phyloP scores from a whole-genome alignment of 164 flowering plant species.

The Dillenia turbinata region DNA sequence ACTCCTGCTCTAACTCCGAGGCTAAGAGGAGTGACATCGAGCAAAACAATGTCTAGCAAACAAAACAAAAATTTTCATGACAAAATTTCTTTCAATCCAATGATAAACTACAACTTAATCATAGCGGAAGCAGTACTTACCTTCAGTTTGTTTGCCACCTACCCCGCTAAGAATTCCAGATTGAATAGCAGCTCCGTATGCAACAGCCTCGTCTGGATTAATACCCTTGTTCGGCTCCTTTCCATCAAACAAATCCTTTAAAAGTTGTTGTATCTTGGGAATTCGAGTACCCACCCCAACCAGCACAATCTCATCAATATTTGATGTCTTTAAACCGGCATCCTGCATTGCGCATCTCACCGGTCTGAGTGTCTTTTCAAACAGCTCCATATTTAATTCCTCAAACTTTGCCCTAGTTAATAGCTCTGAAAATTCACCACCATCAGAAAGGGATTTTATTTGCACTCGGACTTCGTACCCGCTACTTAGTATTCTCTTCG shows the following conservation, averaged over 20 bases:
- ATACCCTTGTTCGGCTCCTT: not conserved
- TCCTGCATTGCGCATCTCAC: no score
- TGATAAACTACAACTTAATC: no score
- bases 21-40: not conserved
- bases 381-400: no score
- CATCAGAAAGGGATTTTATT: not conserved
- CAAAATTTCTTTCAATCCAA: no score
- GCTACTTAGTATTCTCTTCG: no score
- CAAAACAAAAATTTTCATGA: no score
- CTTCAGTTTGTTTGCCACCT: not conserved
- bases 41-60: not conserved
- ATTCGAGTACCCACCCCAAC: not conserved
- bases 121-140: no score
- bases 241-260: not conserved
- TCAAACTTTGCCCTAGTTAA: not conserved
- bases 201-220: not conserved
- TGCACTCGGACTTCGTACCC: not conserved
- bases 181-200: not conserved
- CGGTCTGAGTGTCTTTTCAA: no score
- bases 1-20: not conserved
- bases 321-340: not conserved
- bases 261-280: slow-evolving; percentile 2
- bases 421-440: not conserved
- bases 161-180: not conserved
- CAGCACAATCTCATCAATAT: slow-evolving; percentile 1